Evolutionary conservation across 352 stramenopile genomes (phyloP).

Genomic region (Pythium insidiosum): DNA sequence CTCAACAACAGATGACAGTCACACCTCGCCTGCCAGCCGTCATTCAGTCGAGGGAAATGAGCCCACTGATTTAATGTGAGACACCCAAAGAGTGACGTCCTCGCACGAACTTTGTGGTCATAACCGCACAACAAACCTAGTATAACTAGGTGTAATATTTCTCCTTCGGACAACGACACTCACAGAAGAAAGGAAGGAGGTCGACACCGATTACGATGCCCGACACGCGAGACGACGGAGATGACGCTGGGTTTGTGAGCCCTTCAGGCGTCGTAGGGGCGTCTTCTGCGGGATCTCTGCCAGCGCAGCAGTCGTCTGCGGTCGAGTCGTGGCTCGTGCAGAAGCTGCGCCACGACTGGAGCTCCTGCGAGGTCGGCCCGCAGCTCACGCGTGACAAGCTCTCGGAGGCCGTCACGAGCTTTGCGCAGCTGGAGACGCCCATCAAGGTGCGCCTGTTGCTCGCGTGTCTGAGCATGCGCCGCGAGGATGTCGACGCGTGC

Average conservation of each 20-base stretch:
- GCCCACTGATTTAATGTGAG: too few species aligned
- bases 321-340: constrained; percentile 61
- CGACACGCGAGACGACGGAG: background rate
- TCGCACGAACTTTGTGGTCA: too few species aligned
- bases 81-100: too few species aligned
- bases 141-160: too few species aligned
- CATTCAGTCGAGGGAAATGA: too few species aligned
- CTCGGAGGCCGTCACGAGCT: constrained; percentile 44
- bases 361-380: constrained; percentile 50
- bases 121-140: too few species aligned
- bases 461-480: constrained; percentile 52
- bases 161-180: too few species aligned
- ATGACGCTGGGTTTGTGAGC: background rate
- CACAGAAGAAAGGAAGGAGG: too few species aligned
- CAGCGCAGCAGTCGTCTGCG: background rate
- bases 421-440: constrained; percentile 48
- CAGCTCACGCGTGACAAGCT: constrained; percentile 56
- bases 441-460: constrained; percentile 60
- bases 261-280: background rate
- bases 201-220: too few species aligned
- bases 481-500: constrained; percentile 38
- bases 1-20: too few species aligned
- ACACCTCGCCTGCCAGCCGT: too few species aligned
- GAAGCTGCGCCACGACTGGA: constrained; percentile 73
- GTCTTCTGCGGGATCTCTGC: too few species aligned